Evolutionary conservation across 2,329 filamentous ascomycete genomes (phyloP), one percentile per base, ranked within the genome.

Genomic region (Fonsecaea nubica): DNA sequence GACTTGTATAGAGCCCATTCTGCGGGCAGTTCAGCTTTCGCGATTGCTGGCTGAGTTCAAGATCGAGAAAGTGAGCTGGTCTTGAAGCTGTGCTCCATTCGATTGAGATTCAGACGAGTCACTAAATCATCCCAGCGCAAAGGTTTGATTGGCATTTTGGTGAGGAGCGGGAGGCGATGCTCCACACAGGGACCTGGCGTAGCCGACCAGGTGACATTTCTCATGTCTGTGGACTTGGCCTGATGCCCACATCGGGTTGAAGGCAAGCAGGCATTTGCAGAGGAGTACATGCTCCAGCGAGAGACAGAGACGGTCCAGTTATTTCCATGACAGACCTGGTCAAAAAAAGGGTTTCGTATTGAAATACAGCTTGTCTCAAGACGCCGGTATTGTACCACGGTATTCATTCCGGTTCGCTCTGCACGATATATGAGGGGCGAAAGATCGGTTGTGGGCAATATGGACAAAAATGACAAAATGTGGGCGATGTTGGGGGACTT

Each of bases 1-100:
- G 38, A 48, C 12, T 45, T 45, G 18, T 58, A 58, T 58, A 45
- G 56, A 58, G 13, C 56, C 56, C 56, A 58, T 58, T 35, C 21
- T 54, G 13, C 21, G 1, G 9, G 13, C 32, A 35, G n/a, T 32
- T 35, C 10, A 13, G 25, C 21, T 30, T 54, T 32, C 12, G 18
- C 40, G 15, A 45, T 45, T 18, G 40, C n/a, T 6, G 6, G 40
- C 40, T 15, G 40, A 45, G 40, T 15, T 45, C 40, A 18, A 45
- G 18, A 45, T 15, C 40, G 40, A 18, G 40, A 18, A 45, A n/a
- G 21, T 45, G 40, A 45, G 40, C 21, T 45, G n/a, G 40, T 7
- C 15, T 45, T 45, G n/a, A 45, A 45, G 40, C 40, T 45, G n/a
- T 45, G 21, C 40, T 7, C n/a, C n/a, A 45, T 45, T 18, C 40